Conservation (phyloP, 192 early-diverging fungal genomes). For the Pilobolus umbonatus region DNA sequence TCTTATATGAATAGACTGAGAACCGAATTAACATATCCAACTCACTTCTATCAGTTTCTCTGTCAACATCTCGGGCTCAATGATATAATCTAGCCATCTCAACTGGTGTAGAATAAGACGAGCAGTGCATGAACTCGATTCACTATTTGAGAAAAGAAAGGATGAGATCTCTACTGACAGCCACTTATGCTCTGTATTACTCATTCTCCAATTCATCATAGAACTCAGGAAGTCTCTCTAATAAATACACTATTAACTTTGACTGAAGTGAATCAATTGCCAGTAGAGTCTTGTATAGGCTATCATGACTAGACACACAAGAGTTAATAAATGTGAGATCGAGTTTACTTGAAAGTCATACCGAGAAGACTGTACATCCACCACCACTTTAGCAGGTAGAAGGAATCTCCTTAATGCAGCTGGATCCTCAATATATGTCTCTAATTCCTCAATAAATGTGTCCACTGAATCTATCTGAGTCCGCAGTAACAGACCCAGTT, state of each 20-base stretch:
- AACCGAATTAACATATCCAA: too few species aligned
- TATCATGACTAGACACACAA: slow-evolving; percentile 36
- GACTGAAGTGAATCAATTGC: slow-evolving; percentile 58
- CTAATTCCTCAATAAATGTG: slow-evolving; percentile 7
- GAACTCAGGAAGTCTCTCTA: slow-evolving; percentile 62
- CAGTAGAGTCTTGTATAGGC: slow-evolving; percentile 56
- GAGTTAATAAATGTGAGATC: neutral
- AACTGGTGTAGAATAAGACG: slow-evolving; percentile 67
- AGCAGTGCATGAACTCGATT: slow-evolving; percentile 43
- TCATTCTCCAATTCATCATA: slow-evolving; percentile 42
- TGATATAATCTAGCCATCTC: slow-evolving; percentile 71
- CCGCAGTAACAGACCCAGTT: neutral
- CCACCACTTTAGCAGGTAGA: slow-evolving; percentile 8
- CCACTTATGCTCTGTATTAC: neutral
- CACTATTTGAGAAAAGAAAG: slow-evolving; percentile 21
- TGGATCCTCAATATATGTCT: slow-evolving; percentile 7
- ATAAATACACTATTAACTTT: slow-evolving; percentile 41
- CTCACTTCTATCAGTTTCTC: slow-evolving; percentile 60
- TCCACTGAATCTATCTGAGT: neutral
- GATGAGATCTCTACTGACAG: neutral
- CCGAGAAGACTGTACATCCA: neutral
- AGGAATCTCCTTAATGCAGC: slow-evolving; percentile 18
- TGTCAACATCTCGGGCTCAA: slow-evolving; percentile 53
- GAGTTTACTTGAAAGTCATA: neutral
- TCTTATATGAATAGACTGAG: too few species aligned